Percentiles rank a stretch among this genome's conserved stretches.
Evolutionary conservation across 73 alveolate species (phyloP).

Genomic region (Paramecium primaurelia): DNA sequence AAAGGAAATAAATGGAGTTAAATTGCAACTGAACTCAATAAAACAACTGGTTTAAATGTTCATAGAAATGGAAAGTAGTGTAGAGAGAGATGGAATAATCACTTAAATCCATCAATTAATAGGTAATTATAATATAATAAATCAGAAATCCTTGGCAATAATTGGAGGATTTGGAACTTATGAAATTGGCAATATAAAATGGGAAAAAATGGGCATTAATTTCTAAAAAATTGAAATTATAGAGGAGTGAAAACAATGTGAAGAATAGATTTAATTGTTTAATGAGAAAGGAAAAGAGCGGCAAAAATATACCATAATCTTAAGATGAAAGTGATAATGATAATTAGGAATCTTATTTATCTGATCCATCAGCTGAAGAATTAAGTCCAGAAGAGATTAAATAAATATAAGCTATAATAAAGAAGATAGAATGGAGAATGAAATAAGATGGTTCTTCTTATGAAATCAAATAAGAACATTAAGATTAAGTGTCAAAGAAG

Average conservation of each 20-base stretch:
- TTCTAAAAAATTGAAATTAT: neutral
- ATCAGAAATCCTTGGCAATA: slow-evolving; percentile 11
- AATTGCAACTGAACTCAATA: slow-evolving; percentile 50
- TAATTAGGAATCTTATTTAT: neutral
- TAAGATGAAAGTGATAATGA: neutral
- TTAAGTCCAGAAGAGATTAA: neutral
- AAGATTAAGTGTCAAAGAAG: neutral
- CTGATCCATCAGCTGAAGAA: slow-evolving; percentile 46
- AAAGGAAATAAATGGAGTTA: slow-evolving; percentile 57
- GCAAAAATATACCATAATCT: neutral
- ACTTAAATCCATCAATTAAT: slow-evolving; percentile 83
- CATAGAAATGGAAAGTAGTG: slow-evolving; percentile 89
- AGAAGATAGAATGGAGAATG: slow-evolving; percentile 38
- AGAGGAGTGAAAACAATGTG: slow-evolving; percentile 32
- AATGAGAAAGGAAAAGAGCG: neutral
- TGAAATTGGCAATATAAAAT: slow-evolving; percentile 28
- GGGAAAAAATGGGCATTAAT: slow-evolving; percentile 49
- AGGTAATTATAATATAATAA: slow-evolving; percentile 27
- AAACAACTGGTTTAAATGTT: neutral
- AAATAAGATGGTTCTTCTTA: slow-evolving; percentile 5
- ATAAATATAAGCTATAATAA: neutral
- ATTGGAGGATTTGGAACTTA: slow-evolving; percentile 28
- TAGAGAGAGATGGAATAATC: slow-evolving; percentile 93
- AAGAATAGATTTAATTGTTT: slow-evolving; percentile 32
- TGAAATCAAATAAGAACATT: neutral